phyloP scores from a whole-genome alignment of 345 rosid genomes.

The Draba incana region DNA sequence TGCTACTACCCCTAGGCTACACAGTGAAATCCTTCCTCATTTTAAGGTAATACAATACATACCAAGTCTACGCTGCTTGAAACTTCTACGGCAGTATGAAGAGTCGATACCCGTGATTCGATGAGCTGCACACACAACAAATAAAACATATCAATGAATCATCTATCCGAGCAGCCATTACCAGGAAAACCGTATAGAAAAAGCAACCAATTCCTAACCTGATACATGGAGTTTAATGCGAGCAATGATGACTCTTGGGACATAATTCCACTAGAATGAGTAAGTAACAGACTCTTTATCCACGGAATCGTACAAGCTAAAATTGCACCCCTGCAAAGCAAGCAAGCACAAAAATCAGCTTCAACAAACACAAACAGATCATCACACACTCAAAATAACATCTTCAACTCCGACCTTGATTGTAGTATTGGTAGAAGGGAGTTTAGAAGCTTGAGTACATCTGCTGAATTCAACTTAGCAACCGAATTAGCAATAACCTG shows the following conservation, averaged over 20 bases:
- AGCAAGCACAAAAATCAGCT: background rate
- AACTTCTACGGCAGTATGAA: slow-evolving; percentile 67
- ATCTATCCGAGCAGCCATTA: background rate
- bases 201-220: slow-evolving; percentile 51
- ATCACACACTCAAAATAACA: background rate
- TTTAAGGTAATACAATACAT: slow-evolving; percentile 8
- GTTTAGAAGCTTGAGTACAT: slow-evolving; percentile 76
- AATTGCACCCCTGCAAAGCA: slow-evolving; percentile 77
- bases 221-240: slow-evolving; percentile 80
- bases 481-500: slow-evolving; percentile 91
- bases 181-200: background rate
- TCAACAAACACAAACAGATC: slow-evolving; percentile 7
- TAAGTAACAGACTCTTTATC: slow-evolving; percentile 79
- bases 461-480: slow-evolving; percentile 66
- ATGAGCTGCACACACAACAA: slow-evolving; percentile 60
- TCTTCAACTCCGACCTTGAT: slow-evolving; percentile 59
- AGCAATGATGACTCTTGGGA: slow-evolving; percentile 79
- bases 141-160: slow-evolving; percentile 1
- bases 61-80: slow-evolving; percentile 69
- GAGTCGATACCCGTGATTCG: slow-evolving; percentile 77
- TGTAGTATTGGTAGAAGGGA: slow-evolving; percentile 74
- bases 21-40: background rate
- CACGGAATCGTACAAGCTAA: slow-evolving; percentile 87
- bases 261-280: slow-evolving; percentile 83
- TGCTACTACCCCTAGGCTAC: slow-evolving; percentile 5